Evolutionary conservation across 78 protist species (phyloP).

Genomic region (Dictyostelium capitatum): DNA sequence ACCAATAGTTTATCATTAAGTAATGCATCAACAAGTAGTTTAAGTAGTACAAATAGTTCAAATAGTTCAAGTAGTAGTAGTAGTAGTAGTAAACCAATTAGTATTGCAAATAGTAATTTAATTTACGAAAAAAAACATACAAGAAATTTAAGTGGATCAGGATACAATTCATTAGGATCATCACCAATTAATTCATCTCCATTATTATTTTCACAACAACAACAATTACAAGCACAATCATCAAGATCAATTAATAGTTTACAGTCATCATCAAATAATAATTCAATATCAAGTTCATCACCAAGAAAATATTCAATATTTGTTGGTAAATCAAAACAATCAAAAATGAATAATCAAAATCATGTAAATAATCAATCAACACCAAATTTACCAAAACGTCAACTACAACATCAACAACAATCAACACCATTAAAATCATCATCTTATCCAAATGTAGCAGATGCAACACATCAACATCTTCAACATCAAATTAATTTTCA

Average conservation of each 20-base stretch:
- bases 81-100: slow-evolving; percentile 3
- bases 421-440: slow-evolving; percentile 4
- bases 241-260: neutral
- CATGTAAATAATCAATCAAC: neutral
- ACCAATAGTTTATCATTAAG: neutral
- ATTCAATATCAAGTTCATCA: neutral
- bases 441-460: neutral
- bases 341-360: neutral
- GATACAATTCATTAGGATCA: neutral
- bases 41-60: neutral
- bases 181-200: slow-evolving; percentile 30
- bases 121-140: slow-evolving; percentile 13
- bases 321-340: slow-evolving; percentile 9
- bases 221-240: neutral
- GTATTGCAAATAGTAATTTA: neutral
- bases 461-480: neutral
- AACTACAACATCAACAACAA: neutral
- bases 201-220: neutral
- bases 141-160: slow-evolving; percentile 15
- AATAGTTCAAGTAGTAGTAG: too few relatives aligned
- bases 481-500: neutral
- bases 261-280: neutral
- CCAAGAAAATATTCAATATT: slow-evolving; percentile 33
- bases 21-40: neutral
- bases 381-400: slow-evolving; percentile 30